Percentiles rank a stretch among this genome's conserved stretches.
Evolutionary conservation across 345 rosid genomes (phyloP).

Genomic region (Lepidium aucheri): DNA sequence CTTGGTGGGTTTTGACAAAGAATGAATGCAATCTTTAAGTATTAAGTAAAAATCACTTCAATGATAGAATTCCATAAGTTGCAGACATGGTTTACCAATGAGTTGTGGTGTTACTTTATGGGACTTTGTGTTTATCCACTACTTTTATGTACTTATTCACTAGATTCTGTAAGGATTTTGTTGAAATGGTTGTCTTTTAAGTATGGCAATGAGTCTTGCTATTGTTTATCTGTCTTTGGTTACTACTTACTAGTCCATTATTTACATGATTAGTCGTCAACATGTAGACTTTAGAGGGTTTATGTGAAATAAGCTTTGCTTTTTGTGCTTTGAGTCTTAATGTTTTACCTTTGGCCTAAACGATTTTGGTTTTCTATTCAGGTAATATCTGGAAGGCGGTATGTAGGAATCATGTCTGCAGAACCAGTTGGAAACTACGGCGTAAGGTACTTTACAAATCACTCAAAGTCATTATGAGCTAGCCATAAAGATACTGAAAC

Average conservation of each 20-base stretch:
- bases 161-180: not conserved
- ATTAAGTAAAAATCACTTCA: not conserved
- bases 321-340: not conserved
- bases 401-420: slow-evolving; percentile 93
- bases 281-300: not conserved
- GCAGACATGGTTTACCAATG: not conserved
- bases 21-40: not conserved
- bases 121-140: not conserved
- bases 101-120: not conserved
- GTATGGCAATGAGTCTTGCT: not conserved
- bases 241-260: not conserved
- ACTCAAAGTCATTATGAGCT: not conserved
- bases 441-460: slow-evolving; percentile 54
- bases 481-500: not conserved
- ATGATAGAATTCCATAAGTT: not conserved
- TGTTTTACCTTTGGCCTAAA: not conserved
- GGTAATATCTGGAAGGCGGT: slow-evolving; percentile 83
- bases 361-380: slow-evolving; percentile 13
- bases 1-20: not conserved
- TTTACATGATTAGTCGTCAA: too few relatives aligned
- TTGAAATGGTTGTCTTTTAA: not conserved
- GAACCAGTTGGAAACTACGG: slow-evolving; percentile 96
- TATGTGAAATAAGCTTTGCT: not conserved
- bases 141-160: not conserved
- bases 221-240: not conserved